phyloP scores from a whole-genome alignment of 495 filamentous ascomycete genomes.

The Pseudoneurospora amorphoporcata region DNA sequence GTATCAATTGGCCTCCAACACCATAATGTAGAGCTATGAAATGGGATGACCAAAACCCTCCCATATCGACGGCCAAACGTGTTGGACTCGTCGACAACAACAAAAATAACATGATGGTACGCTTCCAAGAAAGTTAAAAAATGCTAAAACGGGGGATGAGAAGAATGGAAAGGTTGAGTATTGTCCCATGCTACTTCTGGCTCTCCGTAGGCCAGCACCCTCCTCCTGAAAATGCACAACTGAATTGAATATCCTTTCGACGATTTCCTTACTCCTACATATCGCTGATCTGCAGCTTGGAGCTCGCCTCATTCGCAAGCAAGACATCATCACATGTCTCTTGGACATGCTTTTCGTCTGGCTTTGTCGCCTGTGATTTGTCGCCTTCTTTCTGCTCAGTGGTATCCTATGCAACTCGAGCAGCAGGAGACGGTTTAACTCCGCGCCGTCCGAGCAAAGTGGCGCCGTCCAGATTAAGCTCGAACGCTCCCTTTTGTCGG shows the following conservation, averaged over 20 bases:
- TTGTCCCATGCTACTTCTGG: not conserved
- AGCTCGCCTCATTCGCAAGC: not conserved
- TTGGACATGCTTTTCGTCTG: not conserved
- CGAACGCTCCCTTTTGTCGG: constrained; percentile 63
- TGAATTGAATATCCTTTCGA: not conserved
- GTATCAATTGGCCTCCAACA: not conserved
- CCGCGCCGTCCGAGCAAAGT: constrained; percentile 74
- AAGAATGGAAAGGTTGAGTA: not conserved
- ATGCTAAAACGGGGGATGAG: not conserved
- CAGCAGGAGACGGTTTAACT: constrained; percentile 32
- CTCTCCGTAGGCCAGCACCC: not conserved
- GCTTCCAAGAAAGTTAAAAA: not conserved
- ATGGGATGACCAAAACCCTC: not conserved
- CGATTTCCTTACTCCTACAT: not conserved
- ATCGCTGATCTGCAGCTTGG: not conserved
- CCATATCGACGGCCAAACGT: not conserved
- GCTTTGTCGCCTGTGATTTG: not conserved
- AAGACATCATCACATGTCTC: not conserved
- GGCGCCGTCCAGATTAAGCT: constrained; percentile 81
- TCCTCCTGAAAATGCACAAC: not conserved
- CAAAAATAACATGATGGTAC: not conserved
- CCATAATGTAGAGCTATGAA: not conserved
- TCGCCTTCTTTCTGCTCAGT: not conserved
- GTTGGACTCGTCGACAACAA: not conserved
- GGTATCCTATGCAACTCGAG: constrained; percentile 27